Evolutionary conservation across 805 yeast genomes (phyloP).

Genomic region (Lachancea sp.): DNA sequence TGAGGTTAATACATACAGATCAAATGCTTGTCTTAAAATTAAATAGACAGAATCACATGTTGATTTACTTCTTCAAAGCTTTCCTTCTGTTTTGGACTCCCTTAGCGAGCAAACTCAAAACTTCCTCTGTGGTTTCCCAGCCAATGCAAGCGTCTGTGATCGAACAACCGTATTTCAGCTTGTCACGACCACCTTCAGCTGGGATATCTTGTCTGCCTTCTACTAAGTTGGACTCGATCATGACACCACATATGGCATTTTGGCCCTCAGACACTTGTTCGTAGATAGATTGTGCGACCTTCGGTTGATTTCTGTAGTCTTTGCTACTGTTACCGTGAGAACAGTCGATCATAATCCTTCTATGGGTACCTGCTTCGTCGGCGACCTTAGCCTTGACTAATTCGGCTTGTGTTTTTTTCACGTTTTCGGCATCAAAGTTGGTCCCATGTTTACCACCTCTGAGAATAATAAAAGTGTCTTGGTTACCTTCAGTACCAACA

Average conservation of each 20-base stretch:
- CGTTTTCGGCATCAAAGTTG: conserved; percentile 74
- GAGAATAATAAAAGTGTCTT: conserved; percentile 81
- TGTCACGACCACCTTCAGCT: conserved; percentile 64
- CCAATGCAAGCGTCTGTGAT: conserved; percentile 97
- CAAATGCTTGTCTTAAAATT: background rate
- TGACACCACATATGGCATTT: conserved; percentile 76
- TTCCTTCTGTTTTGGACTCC: conserved; percentile 77
- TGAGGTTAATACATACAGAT: background rate
- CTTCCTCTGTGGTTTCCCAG: conserved; percentile 76
- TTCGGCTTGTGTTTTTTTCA: conserved; percentile 57
- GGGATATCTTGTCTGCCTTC: conserved; percentile 95
- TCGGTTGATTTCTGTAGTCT: conserved; percentile 88
- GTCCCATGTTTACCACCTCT: conserved; percentile 96
- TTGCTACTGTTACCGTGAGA: conserved; percentile 94
- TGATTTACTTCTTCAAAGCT: conserved; percentile 20
- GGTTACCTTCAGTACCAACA: conserved; percentile 90
- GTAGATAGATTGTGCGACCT: conserved; percentile 70
- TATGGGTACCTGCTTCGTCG: conserved; percentile 37
- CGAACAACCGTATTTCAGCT: conserved; percentile 83
- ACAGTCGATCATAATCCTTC: conserved; percentile 91
- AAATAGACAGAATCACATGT: background rate
- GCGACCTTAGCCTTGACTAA: conserved; percentile 46
- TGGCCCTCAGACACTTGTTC: conserved; percentile 76
- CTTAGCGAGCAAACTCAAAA: conserved; percentile 62
- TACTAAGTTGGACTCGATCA: conserved; percentile 89